phyloP scores from a whole-genome alignment of 176 grass and related monocot species.

The Musa itinerans region DNA sequence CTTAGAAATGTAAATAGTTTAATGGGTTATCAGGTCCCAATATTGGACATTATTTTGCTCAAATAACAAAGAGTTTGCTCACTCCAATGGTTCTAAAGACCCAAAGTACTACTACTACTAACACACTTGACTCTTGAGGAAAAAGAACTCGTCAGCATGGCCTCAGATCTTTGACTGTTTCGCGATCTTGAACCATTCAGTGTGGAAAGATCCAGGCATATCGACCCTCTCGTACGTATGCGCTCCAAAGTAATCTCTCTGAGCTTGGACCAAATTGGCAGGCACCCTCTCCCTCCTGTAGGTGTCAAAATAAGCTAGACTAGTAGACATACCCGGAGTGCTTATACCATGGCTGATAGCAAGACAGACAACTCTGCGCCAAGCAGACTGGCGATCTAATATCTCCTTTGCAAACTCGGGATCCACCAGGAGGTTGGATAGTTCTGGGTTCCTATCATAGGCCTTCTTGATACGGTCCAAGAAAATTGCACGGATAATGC shows the following conservation, averaged over 20 bases:
- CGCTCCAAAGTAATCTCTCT: constrained; percentile 13
- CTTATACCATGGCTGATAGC: constrained; percentile 8
- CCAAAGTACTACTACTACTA: not conserved
- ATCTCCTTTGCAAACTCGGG: constrained; percentile 16
- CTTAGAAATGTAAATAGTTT: not conserved
- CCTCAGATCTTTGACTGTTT: constrained; percentile 9
- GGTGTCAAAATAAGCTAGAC: constrained; percentile 18
- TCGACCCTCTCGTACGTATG: constrained; percentile 13
- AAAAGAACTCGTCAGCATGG: not conserved
- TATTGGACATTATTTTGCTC: constrained; percentile 1
- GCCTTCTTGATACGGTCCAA: constrained; percentile 16
- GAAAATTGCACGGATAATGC: constrained; percentile 17
- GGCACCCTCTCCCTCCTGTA: constrained; percentile 14
- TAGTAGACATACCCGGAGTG: constrained; percentile 15
- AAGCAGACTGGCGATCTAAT: constrained; percentile 10
- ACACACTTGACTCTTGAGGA: not conserved
- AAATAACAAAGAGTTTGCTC: not conserved
- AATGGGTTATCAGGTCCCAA: not conserved
- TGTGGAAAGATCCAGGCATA: constrained; percentile 7
- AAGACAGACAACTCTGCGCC: constrained; percentile 8
- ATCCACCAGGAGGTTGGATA: constrained; percentile 4
- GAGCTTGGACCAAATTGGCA: constrained; percentile 16
- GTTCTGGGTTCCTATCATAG: constrained; percentile 3
- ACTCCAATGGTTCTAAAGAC: not conserved
- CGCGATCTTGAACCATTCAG: constrained; percentile 18